Percentiles rank a stretch among this genome's conserved stretches.
Conservation (phyloP, 192 early-diverging fungal species). For the Oehlia diaphana region DNA sequence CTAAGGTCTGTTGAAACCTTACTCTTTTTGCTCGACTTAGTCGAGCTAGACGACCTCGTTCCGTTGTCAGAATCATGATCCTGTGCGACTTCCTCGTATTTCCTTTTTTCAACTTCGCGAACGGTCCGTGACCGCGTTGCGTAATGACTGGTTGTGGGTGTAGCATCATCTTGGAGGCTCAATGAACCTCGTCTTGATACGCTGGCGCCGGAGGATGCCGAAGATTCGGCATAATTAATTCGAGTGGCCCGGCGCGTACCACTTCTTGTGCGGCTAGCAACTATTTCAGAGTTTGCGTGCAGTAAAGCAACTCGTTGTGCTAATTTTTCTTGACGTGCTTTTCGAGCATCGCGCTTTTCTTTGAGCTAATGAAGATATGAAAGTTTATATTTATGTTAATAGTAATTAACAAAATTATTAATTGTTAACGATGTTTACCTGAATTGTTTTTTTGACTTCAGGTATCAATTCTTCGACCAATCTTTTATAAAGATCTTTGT, state of each 20-base stretch:
- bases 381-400: neutral
- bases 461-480: constrained; percentile 4
- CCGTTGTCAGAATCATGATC: neutral
- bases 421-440: neutral
- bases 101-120: neutral
- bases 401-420: neutral
- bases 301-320: constrained; percentile 14
- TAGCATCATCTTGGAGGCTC: neutral
- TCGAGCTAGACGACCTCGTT: neutral
- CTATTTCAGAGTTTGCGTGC: constrained; percentile 16
- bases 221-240: neutral
- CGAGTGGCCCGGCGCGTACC: constrained; percentile 2
- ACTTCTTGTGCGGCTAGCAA: constrained; percentile 16
- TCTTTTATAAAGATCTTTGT: constrained; percentile 2
- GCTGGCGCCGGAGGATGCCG: neutral
- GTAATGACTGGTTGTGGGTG: neutral
- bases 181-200: neutral
- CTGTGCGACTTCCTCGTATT: neutral
- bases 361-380: constrained; percentile 6
- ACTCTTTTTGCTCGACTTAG: neutral
- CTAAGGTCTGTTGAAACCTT: neutral
- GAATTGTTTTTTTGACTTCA: neutral
- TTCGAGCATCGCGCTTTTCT: neutral
- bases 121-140: neutral
- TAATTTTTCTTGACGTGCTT: constrained; percentile 9